Conservation (phyloP, 2,329 filamentous ascomycete species). For the Metarhizium rileyi region DNA sequence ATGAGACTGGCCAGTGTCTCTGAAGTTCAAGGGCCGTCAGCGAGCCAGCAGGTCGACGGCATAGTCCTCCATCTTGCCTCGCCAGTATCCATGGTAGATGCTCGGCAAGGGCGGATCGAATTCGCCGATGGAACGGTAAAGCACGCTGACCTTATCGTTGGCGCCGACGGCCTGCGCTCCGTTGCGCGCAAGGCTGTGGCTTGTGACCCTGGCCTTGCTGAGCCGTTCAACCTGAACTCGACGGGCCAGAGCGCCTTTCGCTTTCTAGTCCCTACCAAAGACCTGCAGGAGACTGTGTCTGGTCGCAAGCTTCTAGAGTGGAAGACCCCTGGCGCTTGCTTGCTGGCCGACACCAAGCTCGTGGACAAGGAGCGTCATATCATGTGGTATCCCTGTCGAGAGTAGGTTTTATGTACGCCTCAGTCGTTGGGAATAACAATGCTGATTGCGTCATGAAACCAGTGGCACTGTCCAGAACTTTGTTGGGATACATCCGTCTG, state of each 20-base stretch:
- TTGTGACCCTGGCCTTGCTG: background rate
- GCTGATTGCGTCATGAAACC: background rate
- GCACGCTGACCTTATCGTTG: slow-evolving; percentile 4
- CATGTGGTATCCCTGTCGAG: slow-evolving; percentile 8
- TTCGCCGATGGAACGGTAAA: slow-evolving; percentile 2
- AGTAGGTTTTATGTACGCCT: background rate
- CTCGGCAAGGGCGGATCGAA: background rate
- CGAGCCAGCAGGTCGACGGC: background rate
- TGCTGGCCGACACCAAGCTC: slow-evolving; percentile 4
- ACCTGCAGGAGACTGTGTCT: background rate
- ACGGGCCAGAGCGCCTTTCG: slow-evolving; percentile 3
- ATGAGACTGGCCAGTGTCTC: slow-evolving; percentile 2
- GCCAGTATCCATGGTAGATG: background rate
- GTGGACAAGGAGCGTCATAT: slow-evolving; percentile 3
- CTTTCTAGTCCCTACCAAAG: slow-evolving; percentile 4
- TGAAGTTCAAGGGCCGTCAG: background rate
- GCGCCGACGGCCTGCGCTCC: slow-evolving; percentile 5
- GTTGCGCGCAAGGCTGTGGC: slow-evolving; percentile 3
- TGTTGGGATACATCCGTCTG: slow-evolving; percentile 3
- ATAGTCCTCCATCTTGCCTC: slow-evolving; percentile 1
- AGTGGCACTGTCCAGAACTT: slow-evolving; percentile 7
- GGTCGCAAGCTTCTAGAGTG: background rate
- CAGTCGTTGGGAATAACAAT: background rate
- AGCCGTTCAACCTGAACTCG: background rate
- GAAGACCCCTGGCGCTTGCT: background rate